Conservation (phyloP, 305 asterid genomes). For the Solanum hybrid region DNA sequence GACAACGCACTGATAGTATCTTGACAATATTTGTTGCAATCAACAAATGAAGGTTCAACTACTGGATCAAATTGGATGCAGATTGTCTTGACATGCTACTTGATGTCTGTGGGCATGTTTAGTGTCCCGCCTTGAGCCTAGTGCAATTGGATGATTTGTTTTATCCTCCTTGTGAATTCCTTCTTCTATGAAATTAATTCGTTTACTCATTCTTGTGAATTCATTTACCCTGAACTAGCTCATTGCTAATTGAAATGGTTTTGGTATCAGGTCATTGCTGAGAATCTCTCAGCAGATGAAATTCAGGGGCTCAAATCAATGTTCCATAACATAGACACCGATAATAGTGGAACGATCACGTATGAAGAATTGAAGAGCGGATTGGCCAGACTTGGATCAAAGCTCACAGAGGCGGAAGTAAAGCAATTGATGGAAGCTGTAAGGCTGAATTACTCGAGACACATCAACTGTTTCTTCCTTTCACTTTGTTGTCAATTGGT, state of each 20-base stretch:
- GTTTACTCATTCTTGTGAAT: background rate
- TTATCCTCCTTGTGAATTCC: background rate
- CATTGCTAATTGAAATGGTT: background rate
- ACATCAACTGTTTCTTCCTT: background rate
- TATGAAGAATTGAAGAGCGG: constrained; percentile 78
- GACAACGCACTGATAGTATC: background rate
- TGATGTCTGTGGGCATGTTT: background rate
- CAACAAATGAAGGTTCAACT: background rate
- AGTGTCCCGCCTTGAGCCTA: background rate
- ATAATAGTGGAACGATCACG: constrained; percentile 79
- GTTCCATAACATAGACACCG: constrained; percentile 84
- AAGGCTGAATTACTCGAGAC: constrained; percentile 13
- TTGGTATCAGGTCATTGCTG: constrained; percentile 63
- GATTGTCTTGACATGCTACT: background rate
- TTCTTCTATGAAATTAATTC: background rate
- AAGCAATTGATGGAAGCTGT: constrained; percentile 91
- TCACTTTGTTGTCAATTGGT: background rate
- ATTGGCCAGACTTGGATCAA: constrained; percentile 75
- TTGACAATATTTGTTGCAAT: background rate
- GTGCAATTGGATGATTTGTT: background rate
- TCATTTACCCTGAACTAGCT: background rate
- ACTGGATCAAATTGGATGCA: background rate
- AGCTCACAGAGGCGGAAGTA: constrained; percentile 73
- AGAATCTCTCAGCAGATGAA: constrained; percentile 70
- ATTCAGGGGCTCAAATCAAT: constrained; percentile 79